phyloP scores from a whole-genome alignment of 768 basidiomycete species.

The Mycena rebaudengoi region DNA sequence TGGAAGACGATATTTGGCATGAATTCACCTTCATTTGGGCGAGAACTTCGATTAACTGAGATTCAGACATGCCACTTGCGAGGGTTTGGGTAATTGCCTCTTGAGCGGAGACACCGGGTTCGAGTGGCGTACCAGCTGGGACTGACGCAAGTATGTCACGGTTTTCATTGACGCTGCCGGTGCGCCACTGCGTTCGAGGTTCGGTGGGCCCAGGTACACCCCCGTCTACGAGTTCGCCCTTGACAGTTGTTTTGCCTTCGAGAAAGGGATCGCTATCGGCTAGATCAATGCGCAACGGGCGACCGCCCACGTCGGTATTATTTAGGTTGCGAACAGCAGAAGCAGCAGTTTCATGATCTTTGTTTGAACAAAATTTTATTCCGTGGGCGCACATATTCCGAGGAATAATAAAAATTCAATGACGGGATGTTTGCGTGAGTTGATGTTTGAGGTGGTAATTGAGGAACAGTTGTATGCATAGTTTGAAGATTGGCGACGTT shows the following conservation, averaged over 20 bases:
- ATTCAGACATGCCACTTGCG: constrained; percentile 77
- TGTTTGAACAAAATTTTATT: constrained; percentile 28
- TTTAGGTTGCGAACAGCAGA: constrained; percentile 97
- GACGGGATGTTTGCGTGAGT: constrained; percentile 10
- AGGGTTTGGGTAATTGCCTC: constrained; percentile 89
- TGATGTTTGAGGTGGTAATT: too few relatives aligned
- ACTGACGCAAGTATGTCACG: constrained; percentile 68
- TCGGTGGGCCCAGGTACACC: constrained; percentile 65
- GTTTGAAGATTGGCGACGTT: too few relatives aligned
- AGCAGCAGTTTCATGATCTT: constrained; percentile 96
- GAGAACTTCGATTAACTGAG: constrained; percentile 90
- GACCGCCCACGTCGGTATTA: constrained; percentile 90
- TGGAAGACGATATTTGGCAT: constrained; percentile 24
- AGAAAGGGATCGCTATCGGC: constrained; percentile 94
- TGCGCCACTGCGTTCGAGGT: constrained; percentile 61
- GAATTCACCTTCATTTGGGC: constrained; percentile 96
- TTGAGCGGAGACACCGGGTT: constrained; percentile 73
- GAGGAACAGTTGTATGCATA: too few relatives aligned
- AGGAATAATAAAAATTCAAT: constrained; percentile 19
- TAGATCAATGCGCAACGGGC: constrained; percentile 92
- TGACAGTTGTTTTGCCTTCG: constrained; percentile 88
- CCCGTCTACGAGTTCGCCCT: constrained; percentile 81
- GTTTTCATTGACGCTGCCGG: constrained; percentile 42
- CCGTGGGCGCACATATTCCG: constrained; percentile 17
- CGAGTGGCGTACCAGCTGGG: constrained; percentile 80